Evolutionary conservation across 75 land plant species (phyloP), one percentile per base, ranked within the genome.

Genomic region (Pinus albicaulis): DNA sequence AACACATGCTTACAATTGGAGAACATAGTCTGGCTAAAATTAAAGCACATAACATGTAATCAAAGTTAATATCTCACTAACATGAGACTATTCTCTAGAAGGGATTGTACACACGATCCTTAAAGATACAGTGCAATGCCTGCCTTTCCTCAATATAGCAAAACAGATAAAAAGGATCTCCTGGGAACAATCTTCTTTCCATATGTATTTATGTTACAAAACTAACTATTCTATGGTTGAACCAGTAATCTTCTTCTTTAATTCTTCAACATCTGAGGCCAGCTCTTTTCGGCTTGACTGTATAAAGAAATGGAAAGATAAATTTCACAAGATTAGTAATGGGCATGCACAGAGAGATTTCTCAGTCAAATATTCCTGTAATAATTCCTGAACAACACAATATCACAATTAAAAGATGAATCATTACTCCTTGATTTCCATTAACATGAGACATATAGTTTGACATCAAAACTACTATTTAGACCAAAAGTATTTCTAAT

Each of bases 241-340:
- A 68, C 96, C 96, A 8, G 96, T 81, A 72, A 93, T 92, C 83
- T 88, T 93, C 78, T 86, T 84, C 87, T 93, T 93, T 83, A 92
- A 59, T 52, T 86, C 85, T 81, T 93, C 95, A 72, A 93, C 87
- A 62, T 93, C 95, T 23, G 82, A 76, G 5, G 84, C 94, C 71
- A 93, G 69, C 74, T 93, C 92, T 80, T 93, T 93, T 82, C 96
- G 83, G 76, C 92, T 93, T 57, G 87, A 79, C 96, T 93, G 96
- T 56, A 23, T 22, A 79, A 60, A 59, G 12, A 63, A 60, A 76
- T 14, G 44, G n/a, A 22, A 19, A 44, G 31, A 55, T 44, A 48
- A 48, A 48, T 17, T 73, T 19, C 48, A 48, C 58, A 71, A 36
- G 57, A 63, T 61, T 12, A 60, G 34, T 57, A 76, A 38, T 25